Percentiles rank a stretch among this genome's conserved stretches.
Conservation (phyloP, 495 filamentous ascomycete species). For the Emericellopsis terricola region DNA sequence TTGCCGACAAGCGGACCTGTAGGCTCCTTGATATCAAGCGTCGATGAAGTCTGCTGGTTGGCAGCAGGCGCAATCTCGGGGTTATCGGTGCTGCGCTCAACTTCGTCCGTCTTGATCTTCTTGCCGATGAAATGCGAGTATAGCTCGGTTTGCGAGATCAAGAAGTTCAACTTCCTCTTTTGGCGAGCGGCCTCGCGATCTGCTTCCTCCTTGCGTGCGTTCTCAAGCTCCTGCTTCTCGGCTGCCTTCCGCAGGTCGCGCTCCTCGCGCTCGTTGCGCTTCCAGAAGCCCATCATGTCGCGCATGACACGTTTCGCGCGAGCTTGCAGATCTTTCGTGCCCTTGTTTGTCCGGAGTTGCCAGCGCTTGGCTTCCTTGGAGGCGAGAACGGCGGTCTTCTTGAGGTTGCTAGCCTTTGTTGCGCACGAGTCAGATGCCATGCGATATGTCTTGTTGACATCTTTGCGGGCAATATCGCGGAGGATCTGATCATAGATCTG, state of each 20-base stretch:
- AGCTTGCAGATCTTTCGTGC: slow-evolving; percentile 90
- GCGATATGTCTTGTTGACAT: slow-evolving; percentile 78
- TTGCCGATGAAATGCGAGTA: slow-evolving; percentile 99
- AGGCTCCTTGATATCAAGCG: slow-evolving; percentile 38
- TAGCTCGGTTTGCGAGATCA: slow-evolving; percentile 95
- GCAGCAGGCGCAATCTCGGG: slow-evolving; percentile 37
- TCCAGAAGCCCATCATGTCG: slow-evolving; percentile 99
- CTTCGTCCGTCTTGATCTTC: slow-evolving; percentile 93
- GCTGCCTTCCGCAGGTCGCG: slow-evolving; percentile 84
- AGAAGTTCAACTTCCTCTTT: slow-evolving; percentile 96
- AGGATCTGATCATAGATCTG: slow-evolving; percentile 98
- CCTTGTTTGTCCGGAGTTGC: slow-evolving; percentile 97
- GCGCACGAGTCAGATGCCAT: slow-evolving; percentile 66
- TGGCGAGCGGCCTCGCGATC: slow-evolving; percentile 94
- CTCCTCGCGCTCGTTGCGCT: slow-evolving; percentile 94
- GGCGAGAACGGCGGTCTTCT: slow-evolving; percentile 93
- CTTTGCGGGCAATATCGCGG: slow-evolving; percentile 84
- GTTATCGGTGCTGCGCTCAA: slow-evolving; percentile 73
- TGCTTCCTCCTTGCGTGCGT: slow-evolving; percentile 88
- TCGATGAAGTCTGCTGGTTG: slow-evolving; percentile 23
- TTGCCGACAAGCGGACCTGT: slow-evolving; percentile 40
- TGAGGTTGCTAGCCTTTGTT: slow-evolving; percentile 77
- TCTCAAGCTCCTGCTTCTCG: slow-evolving; percentile 91
- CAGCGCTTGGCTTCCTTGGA: slow-evolving; percentile 94
- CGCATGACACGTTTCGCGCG: slow-evolving; percentile 95